phyloP scores from a whole-genome alignment of 371 early-diverging fungal genomes.

The Mucor indicus region DNA sequence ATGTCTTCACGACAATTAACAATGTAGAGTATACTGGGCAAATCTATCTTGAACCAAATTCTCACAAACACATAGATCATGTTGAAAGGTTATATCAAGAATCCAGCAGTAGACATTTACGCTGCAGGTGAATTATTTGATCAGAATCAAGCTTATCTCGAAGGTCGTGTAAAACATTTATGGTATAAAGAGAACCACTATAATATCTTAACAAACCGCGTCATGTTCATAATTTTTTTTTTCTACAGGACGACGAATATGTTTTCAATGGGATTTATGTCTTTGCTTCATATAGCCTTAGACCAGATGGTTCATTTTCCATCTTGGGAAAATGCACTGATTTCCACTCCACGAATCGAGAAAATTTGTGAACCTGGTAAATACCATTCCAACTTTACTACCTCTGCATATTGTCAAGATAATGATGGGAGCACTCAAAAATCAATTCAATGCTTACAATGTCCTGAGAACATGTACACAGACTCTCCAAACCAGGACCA shows the following conservation, averaged over 20 bases:
- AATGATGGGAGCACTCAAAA: conserved; percentile 9
- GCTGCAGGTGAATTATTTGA: conserved; percentile 28
- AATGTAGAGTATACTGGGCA: conserved; percentile 12
- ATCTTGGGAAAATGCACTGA: conserved; percentile 23
- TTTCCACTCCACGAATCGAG: conserved; percentile 6
- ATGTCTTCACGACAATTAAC: conserved; percentile 23
- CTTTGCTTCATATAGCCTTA: conserved; percentile 22
- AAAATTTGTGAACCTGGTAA: conserved; percentile 19
- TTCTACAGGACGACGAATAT: conserved; percentile 28
- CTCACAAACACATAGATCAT: too few species aligned
- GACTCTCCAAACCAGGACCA: conserved; percentile 23
- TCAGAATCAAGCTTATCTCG: conserved; percentile 24
- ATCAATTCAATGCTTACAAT: conserved; percentile 30
- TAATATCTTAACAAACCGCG: too few species aligned
- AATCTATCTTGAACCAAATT: too few species aligned
- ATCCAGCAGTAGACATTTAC: conserved; percentile 17
- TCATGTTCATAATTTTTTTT: background rate
- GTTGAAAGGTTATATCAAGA: conserved; percentile 20
- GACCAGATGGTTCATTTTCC: conserved; percentile 11
- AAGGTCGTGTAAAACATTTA: conserved; percentile 17
- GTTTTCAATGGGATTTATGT: conserved; percentile 30
- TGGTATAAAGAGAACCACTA: conserved; percentile 22
- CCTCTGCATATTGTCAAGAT: conserved; percentile 18
- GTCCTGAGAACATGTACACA: conserved; percentile 26
- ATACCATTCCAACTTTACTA: conserved; percentile 13